Evolutionary conservation across 441 rosid genomes (phyloP).

Genomic region (Pelargonium fulgidum): DNA sequence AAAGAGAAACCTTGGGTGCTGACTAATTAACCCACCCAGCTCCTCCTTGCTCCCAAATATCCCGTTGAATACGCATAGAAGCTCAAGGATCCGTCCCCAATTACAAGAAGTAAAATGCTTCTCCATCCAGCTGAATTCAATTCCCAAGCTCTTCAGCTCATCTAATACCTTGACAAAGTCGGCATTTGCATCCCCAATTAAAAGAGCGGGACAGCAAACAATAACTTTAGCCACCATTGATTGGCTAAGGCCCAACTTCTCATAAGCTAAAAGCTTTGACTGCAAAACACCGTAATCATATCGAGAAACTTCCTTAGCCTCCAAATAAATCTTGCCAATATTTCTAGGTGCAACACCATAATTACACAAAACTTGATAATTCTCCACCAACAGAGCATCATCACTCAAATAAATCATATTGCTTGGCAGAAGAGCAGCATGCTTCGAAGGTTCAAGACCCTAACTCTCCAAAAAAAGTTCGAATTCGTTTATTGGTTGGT

Average conservation of each 20-base stretch:
- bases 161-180: conserved; percentile 41
- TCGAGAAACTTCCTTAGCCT: conserved; percentile 47
- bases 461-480: conserved; percentile 83
- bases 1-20: conserved; percentile 45
- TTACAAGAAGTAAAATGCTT: conserved; percentile 35
- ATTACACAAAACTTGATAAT: conserved; percentile 54
- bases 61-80: conserved; percentile 37
- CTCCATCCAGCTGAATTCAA: conserved; percentile 41
- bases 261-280: conserved; percentile 51
- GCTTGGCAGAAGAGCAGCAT: conserved; percentile 38
- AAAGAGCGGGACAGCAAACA: conserved; percentile 43
- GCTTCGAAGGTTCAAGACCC: conserved; percentile 55
- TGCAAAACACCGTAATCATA: conserved; percentile 44
- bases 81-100: conserved; percentile 49
- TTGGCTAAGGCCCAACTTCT: conserved; percentile 47
- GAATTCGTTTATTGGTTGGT: conserved; percentile 78
- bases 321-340: conserved; percentile 58
- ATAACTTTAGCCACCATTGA: conserved; percentile 39
- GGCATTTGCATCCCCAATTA: conserved; percentile 41
- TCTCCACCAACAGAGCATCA: conserved; percentile 54
- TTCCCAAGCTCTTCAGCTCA: conserved; percentile 39
- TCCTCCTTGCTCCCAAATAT: conserved; percentile 30
- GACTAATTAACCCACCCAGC: conserved; percentile 35
- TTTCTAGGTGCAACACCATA: conserved; percentile 46
- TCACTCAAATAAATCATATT: conserved; percentile 60